Evolutionary conservation across 2,329 filamentous ascomycete genomes (phyloP), one percentile per base, ranked within the genome.

Genomic region (Talaromyces sp.): DNA sequence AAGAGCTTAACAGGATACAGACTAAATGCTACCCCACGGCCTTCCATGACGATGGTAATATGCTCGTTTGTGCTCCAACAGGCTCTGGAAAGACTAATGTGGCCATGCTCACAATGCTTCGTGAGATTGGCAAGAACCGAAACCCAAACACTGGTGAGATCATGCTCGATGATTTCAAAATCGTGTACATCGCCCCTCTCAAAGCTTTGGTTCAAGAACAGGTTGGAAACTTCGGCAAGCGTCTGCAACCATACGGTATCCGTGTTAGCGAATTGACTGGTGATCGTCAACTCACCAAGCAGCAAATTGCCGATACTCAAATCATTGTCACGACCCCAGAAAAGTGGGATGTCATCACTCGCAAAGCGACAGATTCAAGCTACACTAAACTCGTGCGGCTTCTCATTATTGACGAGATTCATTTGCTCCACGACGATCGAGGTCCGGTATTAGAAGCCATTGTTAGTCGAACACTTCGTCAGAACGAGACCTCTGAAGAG

Each of bases 41-140:
- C 0, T 99, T 99, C 74, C 85, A 92, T 66, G 91, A 94, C 67
- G 96, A 99, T 74, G 94, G 93, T 37, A 99, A 99, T 75, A 93
- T 99, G 91, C 89, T 99, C 64, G 90, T 99, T 74, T 99, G 95
- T 77, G 96, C 95, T 7, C 95, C 95, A 1, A 99, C 95, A 59
- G 95, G 95, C 70, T 97, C 93, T 76, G 95, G 95, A 75, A 99
- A 99, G 82, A 99, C 95, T 1, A 99, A 99, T 73, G 95, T 99
- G 60, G 94, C 94, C 48, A 98, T 99, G 94, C 83, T 99, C 68
- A 90, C 94, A 1, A 98, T 99, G 74, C 84, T 99, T 45, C 91
- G 94, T 68, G 96, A 99, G 76, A 93, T 99, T 74, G 95, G 95
- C 67, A 99, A 98, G 82, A 90, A 99, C 75, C 87, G 94, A 65